Conservation (phyloP, 1,284 basidiomycete genomes). For the Cryptococcus jaspeensis region DNA sequence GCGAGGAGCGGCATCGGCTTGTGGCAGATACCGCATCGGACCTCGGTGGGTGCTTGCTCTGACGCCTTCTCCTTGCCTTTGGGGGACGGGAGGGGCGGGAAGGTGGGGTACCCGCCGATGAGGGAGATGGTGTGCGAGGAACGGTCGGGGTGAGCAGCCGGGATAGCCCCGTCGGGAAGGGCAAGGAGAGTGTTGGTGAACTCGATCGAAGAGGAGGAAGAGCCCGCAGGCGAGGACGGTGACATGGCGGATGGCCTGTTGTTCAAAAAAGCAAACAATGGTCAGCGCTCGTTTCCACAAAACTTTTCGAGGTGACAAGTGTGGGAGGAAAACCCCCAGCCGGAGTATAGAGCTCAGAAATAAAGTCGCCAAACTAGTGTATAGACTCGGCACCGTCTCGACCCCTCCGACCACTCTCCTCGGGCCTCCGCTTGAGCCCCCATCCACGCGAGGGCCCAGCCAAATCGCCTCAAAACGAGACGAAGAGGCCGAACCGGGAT, state of each 20-base stretch:
- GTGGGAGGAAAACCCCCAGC: slow-evolving; percentile 1
- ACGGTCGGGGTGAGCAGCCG: slow-evolving; percentile 24
- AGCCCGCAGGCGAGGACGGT: slow-evolving; percentile 32
- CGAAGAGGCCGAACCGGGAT: slow-evolving; percentile 9
- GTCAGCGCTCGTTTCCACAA: slow-evolving; percentile 1
- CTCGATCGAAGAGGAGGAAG: slow-evolving; percentile 33
- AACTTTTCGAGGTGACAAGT: background rate
- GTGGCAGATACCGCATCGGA: slow-evolving; percentile 43
- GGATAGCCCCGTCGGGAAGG: slow-evolving; percentile 47
- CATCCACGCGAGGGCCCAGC: slow-evolving; percentile 17
- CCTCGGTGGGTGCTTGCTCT: slow-evolving; percentile 18
- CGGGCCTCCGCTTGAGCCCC: slow-evolving; percentile 12
- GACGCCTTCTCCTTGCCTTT: slow-evolving; percentile 1
- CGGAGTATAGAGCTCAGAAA: slow-evolving; percentile 29
- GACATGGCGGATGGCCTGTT: slow-evolving; percentile 20
- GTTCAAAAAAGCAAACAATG: background rate
- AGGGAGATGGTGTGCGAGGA: slow-evolving; percentile 37
- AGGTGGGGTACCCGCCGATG: slow-evolving; percentile 51
- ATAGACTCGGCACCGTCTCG: slow-evolving; percentile 38
- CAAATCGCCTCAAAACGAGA: slow-evolving; percentile 21
- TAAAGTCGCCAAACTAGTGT: slow-evolving; percentile 52
- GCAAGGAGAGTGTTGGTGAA: slow-evolving; percentile 46
- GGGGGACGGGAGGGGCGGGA: slow-evolving; percentile 33
- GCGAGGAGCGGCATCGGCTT: slow-evolving; percentile 45
- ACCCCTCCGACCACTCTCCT: background rate